Evolutionary conservation across 257 asterid genomes (phyloP).

Genomic region (Solanum chiquidenum): DNA sequence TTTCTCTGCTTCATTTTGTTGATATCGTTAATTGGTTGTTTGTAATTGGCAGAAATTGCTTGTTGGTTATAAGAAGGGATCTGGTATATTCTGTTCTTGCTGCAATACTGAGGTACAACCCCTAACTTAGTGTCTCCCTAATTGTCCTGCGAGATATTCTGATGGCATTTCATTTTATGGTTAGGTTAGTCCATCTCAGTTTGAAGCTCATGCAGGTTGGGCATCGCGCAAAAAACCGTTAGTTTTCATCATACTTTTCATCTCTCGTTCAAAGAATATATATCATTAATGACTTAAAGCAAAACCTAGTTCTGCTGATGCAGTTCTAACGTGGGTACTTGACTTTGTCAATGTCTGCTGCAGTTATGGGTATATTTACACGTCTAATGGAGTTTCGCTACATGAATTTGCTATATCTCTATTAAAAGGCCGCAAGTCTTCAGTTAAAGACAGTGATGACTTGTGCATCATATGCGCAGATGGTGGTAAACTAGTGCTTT

Average conservation of each 20-base stretch:
- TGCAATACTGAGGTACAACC: slow-evolving; percentile 70
- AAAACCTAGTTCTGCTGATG: background rate
- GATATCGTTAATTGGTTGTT: slow-evolving; percentile 10
- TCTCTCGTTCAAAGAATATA: slow-evolving; percentile 8
- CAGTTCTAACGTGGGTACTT: slow-evolving; percentile 5
- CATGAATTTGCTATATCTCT: slow-evolving; percentile 84
- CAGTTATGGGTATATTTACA: slow-evolving; percentile 93
- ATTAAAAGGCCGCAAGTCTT: slow-evolving; percentile 63
- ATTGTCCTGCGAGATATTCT: slow-evolving; percentile 7
- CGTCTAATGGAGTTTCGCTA: slow-evolving; percentile 94
- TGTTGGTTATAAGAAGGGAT: slow-evolving; percentile 82
- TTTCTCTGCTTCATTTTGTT: background rate
- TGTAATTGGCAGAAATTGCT: slow-evolving; percentile 57
- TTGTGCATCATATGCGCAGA: slow-evolving; percentile 96
- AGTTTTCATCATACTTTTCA: slow-evolving; percentile 18
- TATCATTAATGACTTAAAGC: background rate
- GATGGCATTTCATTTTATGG: slow-evolving; percentile 17
- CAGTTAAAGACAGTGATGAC: slow-evolving; percentile 73
- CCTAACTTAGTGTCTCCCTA: slow-evolving; percentile 4
- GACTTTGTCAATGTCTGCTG: slow-evolving; percentile 19
- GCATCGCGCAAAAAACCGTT: slow-evolving; percentile 95
- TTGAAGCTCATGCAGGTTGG: slow-evolving; percentile 99
- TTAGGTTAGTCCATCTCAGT: slow-evolving; percentile 95
- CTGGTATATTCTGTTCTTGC: slow-evolving; percentile 80
- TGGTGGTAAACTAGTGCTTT: slow-evolving; percentile 96